Base-by-base conservation (phyloP, 2,329 filamentous ascomycete species). In the Magnaporthiopsis rhizophila region DNA sequence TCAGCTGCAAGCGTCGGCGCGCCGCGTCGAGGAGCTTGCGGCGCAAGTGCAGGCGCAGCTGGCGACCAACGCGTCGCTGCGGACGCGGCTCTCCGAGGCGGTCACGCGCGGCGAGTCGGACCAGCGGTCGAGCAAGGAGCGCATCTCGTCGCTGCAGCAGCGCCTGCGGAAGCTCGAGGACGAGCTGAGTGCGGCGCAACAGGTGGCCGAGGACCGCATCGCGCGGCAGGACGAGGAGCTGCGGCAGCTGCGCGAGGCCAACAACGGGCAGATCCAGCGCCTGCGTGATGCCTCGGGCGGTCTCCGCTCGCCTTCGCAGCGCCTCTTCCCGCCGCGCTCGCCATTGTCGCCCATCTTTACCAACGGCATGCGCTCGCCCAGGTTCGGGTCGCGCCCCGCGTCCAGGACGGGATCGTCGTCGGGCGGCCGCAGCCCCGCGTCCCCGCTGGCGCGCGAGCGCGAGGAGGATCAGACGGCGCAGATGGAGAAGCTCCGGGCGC, bases 221-320 rank as follows among this genome's bases (percentile, higher is more conserved):
- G 79, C 85, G 58, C 88, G 87, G 61, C 92, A 97, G 72, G 95
- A 98, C 74, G 91, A 95, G 53, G 92, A 97, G 75, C 84, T 97
- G 53, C 80, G 85, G 24, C 80, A 83, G 28, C 79, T 98, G 64
- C 88, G 89, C 69, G 91, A 96, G 64, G 89, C 86, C 65, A 88
- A 95, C 72, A 91, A 85, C 72, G 81, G 82, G 24, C 90, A 95
- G 71, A 84, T 98, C 38, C 87, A 88, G 68, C 89, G 94, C 18
- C 84, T 92, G 71, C 88, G 88, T 74, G 78, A 83, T 68, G 73
- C 65, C 28, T 74, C 67, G 15, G 72, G 73, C 65, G 73, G 72
- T 30, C 65, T 73, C 65, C 82, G 78, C 57, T 58, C 50, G 30
- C 62, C 62, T 11, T 24, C 62, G 36, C 61, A 62, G 38, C 38